These are phyloP conservation scores for Apiotrichum sp. DNA, from an alignment of 1,284 basidiomycete species.

Conservation along the genomic window DNA sequence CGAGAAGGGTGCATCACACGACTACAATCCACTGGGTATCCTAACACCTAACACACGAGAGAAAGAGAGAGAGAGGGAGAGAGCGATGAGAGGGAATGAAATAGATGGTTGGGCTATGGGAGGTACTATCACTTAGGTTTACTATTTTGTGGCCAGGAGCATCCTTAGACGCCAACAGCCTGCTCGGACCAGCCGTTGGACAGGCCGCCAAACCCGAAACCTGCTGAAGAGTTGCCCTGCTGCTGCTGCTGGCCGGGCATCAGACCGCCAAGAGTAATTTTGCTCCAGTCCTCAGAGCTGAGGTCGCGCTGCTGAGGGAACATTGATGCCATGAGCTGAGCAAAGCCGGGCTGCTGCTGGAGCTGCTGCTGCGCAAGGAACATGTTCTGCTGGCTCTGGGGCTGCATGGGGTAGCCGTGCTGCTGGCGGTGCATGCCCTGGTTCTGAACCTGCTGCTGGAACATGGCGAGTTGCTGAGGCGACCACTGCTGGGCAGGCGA, in stretches of 20 bases:
- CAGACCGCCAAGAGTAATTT: slow-evolving; percentile 12
- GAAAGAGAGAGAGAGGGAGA: not conserved
- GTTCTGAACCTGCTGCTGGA: slow-evolving; percentile 29
- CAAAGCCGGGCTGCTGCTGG: slow-evolving; percentile 19
- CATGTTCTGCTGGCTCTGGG: slow-evolving; percentile 12
- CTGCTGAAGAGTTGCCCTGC: not conserved
- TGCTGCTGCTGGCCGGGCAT: not conserved
- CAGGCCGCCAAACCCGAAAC: not conserved
- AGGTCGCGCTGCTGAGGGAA: slow-evolving; percentile 25
- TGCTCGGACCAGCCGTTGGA: slow-evolving; percentile 7
- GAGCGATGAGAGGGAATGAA: not conserved
- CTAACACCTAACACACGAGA: slow-evolving; percentile 1
- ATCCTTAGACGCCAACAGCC: slow-evolving; percentile 10
- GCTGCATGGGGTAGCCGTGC: slow-evolving; percentile 9
- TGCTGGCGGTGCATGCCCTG: slow-evolving; percentile 15
- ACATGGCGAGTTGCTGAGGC: slow-evolving; percentile 23
- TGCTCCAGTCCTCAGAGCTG: slow-evolving; percentile 22
- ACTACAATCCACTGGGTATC: slow-evolving; percentile 6
- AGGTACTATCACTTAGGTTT: too few species aligned
- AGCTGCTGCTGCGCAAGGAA: slow-evolving; percentile 11
- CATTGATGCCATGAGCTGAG: slow-evolving; percentile 27
- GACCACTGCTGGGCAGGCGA: slow-evolving; percentile 16
- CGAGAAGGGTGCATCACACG: not conserved
- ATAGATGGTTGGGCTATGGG: too few species aligned
- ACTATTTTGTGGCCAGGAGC: not conserved